Base-by-base conservation (phyloP, 176 grass and related monocot genomes). In the Dendrocalamus sinicus region DNA sequence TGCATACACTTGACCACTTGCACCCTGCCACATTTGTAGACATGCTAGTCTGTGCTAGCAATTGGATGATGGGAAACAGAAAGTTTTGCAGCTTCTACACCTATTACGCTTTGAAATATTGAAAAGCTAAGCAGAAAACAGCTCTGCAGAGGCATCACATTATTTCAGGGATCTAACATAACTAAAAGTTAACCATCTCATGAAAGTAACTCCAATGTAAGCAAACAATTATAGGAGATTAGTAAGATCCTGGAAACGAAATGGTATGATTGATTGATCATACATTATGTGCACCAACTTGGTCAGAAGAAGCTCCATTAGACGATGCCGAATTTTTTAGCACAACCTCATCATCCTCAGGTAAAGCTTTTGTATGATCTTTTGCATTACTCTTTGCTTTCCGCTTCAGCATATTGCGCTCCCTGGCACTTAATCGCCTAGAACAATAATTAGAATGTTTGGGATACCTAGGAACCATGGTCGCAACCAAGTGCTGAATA, bases 401-500 rank as follows among this genome's bases (percentile, higher is more conserved):
- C 43, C 96, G 85, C 88, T 99, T 99, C 72, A 99, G 84, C 78
- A 96, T 88, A 89, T 96, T 99, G 8, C 92, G 84, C 85, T 99
- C 96, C 57, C 96, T 91, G 7, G 96, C 96, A 82, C 96, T 99
- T 86, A 99, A 92, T 85, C 86, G 78, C 86, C 79, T 96, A 52
- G 90, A 86, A 40, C 84, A 86, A 84, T 80, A 85, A 83, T 71
- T 91, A 53, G 85, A 69, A 74, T 91, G 85, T 60, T 87, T 88
- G 62, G 81, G 76, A 76, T 91, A 79, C 76, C 79, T 83, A 61
- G 93, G 91, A 83, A 95, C 90, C 93, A 99, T 99, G 55, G 86
- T 89, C 41, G 96, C 90, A 86, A 96, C 96, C 75, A 99, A 84
- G 76, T 99, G 93, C 72, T 99, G 93, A 70, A 99, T 96, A 91